Evolutionary conservation across 306 rosid genomes (phyloP).

Genomic region (Casuarina equisetifolia): DNA sequence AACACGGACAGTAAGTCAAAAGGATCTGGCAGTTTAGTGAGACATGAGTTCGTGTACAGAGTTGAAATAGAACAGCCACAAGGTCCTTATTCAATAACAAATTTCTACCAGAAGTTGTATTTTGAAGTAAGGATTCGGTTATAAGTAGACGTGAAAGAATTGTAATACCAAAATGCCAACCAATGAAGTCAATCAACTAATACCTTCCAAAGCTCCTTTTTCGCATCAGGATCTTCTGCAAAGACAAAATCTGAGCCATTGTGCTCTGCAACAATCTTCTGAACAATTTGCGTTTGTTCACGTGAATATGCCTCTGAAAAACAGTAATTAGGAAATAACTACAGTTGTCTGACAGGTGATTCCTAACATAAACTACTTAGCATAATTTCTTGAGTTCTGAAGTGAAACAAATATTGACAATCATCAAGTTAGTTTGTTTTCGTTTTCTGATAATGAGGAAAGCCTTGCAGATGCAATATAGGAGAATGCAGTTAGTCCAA

Average conservation of each 20-base stretch:
- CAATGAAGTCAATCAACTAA: constrained; percentile 7
- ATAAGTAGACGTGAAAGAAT: background rate
- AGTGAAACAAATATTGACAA: background rate
- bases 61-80: background rate
- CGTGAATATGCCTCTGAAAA: constrained; percentile 86
- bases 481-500: constrained; percentile 1
- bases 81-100: background rate
- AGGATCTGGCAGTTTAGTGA: too few relatives aligned
- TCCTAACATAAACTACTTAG: background rate
- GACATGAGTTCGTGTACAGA: background rate
- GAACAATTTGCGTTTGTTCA: constrained; percentile 88
- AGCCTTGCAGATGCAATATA: background rate
- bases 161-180: constrained; percentile 7
- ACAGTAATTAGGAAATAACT: constrained; percentile 15
- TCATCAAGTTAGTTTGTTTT: background rate
- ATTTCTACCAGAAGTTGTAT: too few relatives aligned
- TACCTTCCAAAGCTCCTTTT: constrained; percentile 95
- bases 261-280: constrained; percentile 75
- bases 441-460: background rate
- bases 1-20: background rate
- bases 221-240: constrained; percentile 84
- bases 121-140: background rate
- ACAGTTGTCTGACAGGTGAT: background rate
- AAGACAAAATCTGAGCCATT: constrained; percentile 92
- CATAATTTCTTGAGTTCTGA: background rate